A percentile compares a stretch with the other conserved stretches of the same genome.
phyloP scores from a whole-genome alignment of 2,329 filamentous ascomycete species.

The Cladosporium sp. region DNA sequence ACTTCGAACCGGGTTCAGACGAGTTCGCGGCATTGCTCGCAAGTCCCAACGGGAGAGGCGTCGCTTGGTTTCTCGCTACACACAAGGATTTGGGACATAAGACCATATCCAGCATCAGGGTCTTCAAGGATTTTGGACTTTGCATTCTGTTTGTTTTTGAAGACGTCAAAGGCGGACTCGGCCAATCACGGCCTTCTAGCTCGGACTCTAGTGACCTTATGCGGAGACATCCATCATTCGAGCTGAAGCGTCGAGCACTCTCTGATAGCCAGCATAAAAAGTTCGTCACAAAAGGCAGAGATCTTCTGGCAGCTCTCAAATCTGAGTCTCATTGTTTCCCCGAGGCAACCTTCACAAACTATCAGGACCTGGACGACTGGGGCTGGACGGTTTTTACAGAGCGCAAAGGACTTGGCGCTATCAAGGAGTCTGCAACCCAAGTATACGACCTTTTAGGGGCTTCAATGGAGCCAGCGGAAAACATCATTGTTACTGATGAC shows the following conservation, averaged over 20 bases:
- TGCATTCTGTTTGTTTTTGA: not conserved
- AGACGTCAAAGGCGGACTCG: not conserved
- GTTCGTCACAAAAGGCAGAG: not conserved
- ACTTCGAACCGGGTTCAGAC: not conserved
- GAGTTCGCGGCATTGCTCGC: constrained; percentile 11
- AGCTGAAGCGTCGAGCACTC: not conserved
- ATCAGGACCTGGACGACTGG: not conserved
- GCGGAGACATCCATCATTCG: not conserved
- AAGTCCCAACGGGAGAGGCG: constrained; percentile 12
- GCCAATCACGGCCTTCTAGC: not conserved
- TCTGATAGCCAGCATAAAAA: not conserved
- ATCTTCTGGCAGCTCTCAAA: not conserved
- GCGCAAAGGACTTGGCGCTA: not conserved
- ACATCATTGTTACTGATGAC: not conserved
- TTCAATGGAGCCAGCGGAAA: not conserved
- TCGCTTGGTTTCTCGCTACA: not conserved
- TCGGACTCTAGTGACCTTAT: not conserved
- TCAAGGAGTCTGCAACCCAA: no score
- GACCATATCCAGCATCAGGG: not conserved
- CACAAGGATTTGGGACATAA: not conserved
- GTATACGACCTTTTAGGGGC: not conserved
- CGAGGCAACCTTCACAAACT: not conserved
- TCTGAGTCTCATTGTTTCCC: not conserved
- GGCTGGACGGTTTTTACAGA: not conserved
- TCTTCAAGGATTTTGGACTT: not conserved